phyloP scores from a whole-genome alignment of 495 filamentous ascomycete genomes.

The Podospora appendiculata region DNA sequence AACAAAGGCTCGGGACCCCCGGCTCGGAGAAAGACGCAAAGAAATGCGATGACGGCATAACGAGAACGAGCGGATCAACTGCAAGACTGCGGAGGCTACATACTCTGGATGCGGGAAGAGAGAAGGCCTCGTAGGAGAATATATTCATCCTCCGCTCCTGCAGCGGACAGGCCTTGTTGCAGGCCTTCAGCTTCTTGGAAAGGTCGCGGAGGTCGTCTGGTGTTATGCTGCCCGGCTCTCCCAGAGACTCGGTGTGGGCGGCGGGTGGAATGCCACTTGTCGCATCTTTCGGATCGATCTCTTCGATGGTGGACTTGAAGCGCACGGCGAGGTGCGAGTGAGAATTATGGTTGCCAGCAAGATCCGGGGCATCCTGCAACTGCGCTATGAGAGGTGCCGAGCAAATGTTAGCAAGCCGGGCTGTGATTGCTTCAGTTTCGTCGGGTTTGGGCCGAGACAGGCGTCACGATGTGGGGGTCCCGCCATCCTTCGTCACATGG shows the following conservation, averaged over 20 bases:
- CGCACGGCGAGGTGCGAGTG: conserved; percentile 51
- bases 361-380: conserved; percentile 8
- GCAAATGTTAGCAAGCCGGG: conserved; percentile 3
- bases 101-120: conserved; percentile 80
- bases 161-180: conserved; percentile 62
- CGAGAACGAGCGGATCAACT: too few relatives aligned
- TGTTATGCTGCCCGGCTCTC: conserved; percentile 32
- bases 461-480: neutral
- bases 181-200: conserved; percentile 61
- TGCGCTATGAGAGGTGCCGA: neutral
- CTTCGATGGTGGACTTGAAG: conserved; percentile 67
- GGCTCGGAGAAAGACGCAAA: too few relatives aligned
- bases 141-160: conserved; percentile 77
- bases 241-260: conserved; percentile 2
- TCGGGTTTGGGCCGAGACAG: too few relatives aligned
- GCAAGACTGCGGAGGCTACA: conserved; percentile 21
- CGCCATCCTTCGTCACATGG: neutral
- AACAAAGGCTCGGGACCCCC: too few relatives aligned
- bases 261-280: conserved; percentile 6
- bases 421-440: neutral
- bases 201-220: conserved; percentile 63
- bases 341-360: conserved; percentile 1
- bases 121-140: conserved; percentile 81
- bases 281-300: conserved; percentile 55
- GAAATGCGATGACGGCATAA: too few relatives aligned